phyloP scores from a whole-genome alignment of 208 protist species.

The Leishmania guyanensis region DNA sequence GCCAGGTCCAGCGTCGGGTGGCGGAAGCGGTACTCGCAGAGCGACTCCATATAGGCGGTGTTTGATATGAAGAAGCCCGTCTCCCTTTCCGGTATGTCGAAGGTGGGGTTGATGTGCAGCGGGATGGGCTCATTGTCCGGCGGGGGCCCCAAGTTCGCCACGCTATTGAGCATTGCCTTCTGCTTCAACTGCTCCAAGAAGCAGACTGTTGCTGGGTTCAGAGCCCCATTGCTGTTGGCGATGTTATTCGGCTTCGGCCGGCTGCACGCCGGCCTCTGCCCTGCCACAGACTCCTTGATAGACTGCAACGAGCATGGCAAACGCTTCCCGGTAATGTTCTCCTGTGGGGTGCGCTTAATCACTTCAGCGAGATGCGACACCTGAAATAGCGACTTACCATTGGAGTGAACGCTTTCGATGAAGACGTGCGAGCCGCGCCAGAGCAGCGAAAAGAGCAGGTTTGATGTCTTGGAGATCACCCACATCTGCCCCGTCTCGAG shows the following conservation, averaged over 20 bases:
- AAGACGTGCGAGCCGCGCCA: constrained; percentile 37
- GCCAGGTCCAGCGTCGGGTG: constrained; percentile 33
- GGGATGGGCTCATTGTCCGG: background rate
- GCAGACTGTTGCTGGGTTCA: background rate
- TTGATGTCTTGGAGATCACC: constrained; percentile 36
- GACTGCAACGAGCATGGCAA: constrained; percentile 29
- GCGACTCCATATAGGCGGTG: constrained; percentile 30
- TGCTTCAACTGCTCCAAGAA: background rate
- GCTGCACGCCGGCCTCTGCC: background rate
- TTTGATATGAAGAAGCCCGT: constrained; percentile 13
- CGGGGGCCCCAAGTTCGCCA: background rate
- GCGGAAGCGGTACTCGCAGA: constrained; percentile 39
- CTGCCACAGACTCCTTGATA: background rate
- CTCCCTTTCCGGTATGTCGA: background rate
- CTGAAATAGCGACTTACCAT: constrained; percentile 21
- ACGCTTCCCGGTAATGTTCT: constrained; percentile 26
- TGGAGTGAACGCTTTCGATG: constrained; percentile 7
- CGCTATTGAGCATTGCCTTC: background rate
- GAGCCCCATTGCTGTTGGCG: background rate
- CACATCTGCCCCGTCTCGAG: constrained; percentile 40
- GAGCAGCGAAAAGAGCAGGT: constrained; percentile 31
- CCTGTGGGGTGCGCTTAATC: constrained; percentile 28
- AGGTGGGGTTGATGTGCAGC: background rate
- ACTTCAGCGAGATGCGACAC: constrained; percentile 3
- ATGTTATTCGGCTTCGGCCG: background rate